These are phyloP conservation scores for Spiraea crenata DNA, from an alignment of 331 rosid species.

Conservation along the genomic window DNA sequence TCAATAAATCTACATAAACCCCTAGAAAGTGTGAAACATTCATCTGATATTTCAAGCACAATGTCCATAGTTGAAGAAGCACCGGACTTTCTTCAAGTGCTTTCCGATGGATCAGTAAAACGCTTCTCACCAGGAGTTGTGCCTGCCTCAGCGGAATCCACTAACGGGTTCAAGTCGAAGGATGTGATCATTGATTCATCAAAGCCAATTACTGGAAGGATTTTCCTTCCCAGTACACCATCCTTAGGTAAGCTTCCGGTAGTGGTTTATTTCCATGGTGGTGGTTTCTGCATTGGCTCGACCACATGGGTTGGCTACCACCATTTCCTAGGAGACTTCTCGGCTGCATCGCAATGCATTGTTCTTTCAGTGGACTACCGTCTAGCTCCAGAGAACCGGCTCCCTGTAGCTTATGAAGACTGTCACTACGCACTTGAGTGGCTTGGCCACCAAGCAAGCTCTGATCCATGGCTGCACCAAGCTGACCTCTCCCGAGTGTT, in stretches of 20 bases:
- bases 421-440: conserved; percentile 64
- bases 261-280: conserved; percentile 82
- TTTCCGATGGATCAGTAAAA: conserved; percentile 64
- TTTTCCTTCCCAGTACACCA: conserved; percentile 49
- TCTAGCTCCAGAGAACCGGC: conserved; percentile 73
- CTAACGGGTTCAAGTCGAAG: conserved; percentile 50
- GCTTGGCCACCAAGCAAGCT: conserved; percentile 38
- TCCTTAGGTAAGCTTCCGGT: conserved; percentile 40
- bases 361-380: conserved; percentile 78
- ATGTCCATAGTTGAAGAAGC: conserved; percentile 62
- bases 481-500: conserved; percentile 67
- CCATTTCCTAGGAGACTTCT: conserved; percentile 57
- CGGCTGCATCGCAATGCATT: conserved; percentile 45
- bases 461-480: conserved; percentile 51
- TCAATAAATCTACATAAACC: not conserved
- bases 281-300: conserved; percentile 92
- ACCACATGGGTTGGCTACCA: conserved; percentile 86
- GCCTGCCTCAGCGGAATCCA: conserved; percentile 34
- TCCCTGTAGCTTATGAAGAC: conserved; percentile 72
- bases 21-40: not conserved
- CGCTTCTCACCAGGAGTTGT: conserved; percentile 54
- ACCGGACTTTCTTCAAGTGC: conserved; percentile 54
- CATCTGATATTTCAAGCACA: conserved; percentile 8
- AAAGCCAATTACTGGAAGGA: conserved; percentile 56
- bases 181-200: conserved; percentile 56